These are phyloP conservation scores for Prunus yedoensis DNA, from an alignment of 331 rosid genomes.

Conservation along the genomic window DNA sequence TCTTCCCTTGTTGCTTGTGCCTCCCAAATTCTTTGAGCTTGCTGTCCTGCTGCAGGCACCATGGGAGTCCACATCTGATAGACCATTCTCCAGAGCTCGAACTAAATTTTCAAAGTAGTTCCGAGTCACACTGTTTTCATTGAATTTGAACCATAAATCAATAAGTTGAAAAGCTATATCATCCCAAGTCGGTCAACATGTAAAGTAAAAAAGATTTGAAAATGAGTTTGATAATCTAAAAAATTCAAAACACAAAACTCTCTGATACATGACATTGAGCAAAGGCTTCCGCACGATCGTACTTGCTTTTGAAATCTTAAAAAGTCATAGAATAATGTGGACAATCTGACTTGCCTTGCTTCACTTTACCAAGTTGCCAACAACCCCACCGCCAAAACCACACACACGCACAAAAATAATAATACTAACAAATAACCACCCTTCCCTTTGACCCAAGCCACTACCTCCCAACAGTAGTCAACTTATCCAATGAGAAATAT, in stretches of 20 bases:
- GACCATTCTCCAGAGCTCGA: constrained; percentile 57
- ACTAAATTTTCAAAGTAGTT: constrained; percentile 60
- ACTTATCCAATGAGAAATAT: not conserved
- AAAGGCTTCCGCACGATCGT: not conserved
- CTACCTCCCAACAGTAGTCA: not conserved
- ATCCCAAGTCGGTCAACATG: not conserved
- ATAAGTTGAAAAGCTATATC: not conserved
- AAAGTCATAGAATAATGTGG: not conserved
- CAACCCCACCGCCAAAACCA: not conserved
- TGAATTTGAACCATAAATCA: constrained; percentile 18
- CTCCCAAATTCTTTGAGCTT: constrained; percentile 39
- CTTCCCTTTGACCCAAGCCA: not conserved
- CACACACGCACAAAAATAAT: no score
- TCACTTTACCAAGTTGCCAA: not conserved
- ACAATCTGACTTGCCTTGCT: not conserved
- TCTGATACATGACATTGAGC: not conserved
- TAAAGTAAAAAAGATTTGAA: not conserved
- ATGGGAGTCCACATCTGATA: constrained; percentile 48
- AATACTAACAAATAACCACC: not conserved
- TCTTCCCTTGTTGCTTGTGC: constrained; percentile 35
- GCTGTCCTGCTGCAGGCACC: constrained; percentile 45
- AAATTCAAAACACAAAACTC: not conserved
- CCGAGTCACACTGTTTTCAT: constrained; percentile 48
- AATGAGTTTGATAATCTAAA: not conserved
- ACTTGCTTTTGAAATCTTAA: not conserved